Percentiles rank a stretch among this genome's conserved stretches.
phyloP scores from a whole-genome alignment of 2,329 filamentous ascomycete genomes.

The Diaporthe caulivora region DNA sequence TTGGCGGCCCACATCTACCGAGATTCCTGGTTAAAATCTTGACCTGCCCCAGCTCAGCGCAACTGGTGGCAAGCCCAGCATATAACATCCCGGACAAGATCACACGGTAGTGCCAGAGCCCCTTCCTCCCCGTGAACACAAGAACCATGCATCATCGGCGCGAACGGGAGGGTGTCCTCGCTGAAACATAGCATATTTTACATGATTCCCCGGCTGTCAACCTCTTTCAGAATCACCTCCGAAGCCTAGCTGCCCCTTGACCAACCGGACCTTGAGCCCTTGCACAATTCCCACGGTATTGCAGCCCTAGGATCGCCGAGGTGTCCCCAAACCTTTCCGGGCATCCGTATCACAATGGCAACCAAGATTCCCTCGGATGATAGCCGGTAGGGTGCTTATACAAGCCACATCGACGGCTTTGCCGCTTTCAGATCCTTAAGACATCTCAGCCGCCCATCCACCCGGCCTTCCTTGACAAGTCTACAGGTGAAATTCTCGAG shows the following conservation, averaged over 20 bases:
- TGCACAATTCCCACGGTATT: conserved; percentile 8
- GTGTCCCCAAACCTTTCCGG: conserved; percentile 10
- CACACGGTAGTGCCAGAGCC: conserved; percentile 1
- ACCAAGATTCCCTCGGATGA: conserved; percentile 25
- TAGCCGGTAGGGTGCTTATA: conserved; percentile 8
- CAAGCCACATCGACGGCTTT: conserved; percentile 32
- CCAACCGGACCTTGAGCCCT: conserved; percentile 2
- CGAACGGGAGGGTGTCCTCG: conserved; percentile 20
- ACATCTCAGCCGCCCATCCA: not conserved
- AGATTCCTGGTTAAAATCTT: not conserved
- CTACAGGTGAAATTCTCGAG: not conserved
- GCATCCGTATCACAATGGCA: conserved; percentile 25
- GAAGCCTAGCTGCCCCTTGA: not conserved
- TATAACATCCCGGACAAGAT: conserved; percentile 2
- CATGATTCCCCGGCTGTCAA: conserved; percentile 12
- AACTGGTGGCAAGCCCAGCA: not conserved
- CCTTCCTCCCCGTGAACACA: conserved; percentile 2
- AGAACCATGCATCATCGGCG: conserved; percentile 22
- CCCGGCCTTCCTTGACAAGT: not conserved
- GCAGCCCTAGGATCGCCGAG: conserved; percentile 2
- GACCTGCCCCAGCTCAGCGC: not conserved
- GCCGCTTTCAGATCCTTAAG: conserved; percentile 5
- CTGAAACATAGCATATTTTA: conserved; percentile 29
- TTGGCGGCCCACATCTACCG: conserved; percentile 11
- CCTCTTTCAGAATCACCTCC: not conserved